A percentile compares a stretch with the other conserved stretches of the same genome.
These are phyloP conservation scores for Kwoniella europaea DNA, from an alignment of 768 basidiomycete species.

Conservation along the genomic window DNA sequence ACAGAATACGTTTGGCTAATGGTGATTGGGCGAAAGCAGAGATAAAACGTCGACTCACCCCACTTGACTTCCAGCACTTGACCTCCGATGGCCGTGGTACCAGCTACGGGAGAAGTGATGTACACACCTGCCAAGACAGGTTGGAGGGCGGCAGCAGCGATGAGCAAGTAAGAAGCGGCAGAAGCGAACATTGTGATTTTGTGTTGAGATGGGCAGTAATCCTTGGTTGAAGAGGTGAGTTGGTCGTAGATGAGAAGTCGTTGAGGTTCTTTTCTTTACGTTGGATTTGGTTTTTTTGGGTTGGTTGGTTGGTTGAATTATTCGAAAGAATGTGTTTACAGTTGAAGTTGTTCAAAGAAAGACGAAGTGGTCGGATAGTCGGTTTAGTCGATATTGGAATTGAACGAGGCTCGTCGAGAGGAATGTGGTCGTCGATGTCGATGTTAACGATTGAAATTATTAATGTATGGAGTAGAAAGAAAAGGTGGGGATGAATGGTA, in stretches of 20 bases:
- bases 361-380: constrained; percentile 2
- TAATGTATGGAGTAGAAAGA: not conserved
- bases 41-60: constrained; percentile 41
- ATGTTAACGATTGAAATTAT: not conserved
- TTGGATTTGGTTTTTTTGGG: not conserved
- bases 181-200: constrained; percentile 41
- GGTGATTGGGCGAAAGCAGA: too few species aligned
- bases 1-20: too few species aligned
- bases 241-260: not conserved
- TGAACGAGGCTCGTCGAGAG: constrained; percentile 15
- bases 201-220: not conserved
- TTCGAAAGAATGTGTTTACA: constrained; percentile 14
- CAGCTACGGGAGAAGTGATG: constrained; percentile 50
- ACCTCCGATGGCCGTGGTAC: constrained; percentile 41
- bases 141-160: constrained; percentile 34
- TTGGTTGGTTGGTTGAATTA: not conserved
- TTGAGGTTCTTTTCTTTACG: not conserved
- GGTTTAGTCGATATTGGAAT: constrained; percentile 20
- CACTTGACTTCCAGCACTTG: constrained; percentile 52
- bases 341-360: not conserved
- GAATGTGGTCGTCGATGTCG: not conserved
- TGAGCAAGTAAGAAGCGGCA: constrained; percentile 34
- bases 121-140: constrained; percentile 55
- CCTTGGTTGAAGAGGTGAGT: not conserved
- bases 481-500: constrained; percentile 7